phyloP scores from a whole-genome alignment of 805 yeast species.

The Yueomyces sinensis region DNA sequence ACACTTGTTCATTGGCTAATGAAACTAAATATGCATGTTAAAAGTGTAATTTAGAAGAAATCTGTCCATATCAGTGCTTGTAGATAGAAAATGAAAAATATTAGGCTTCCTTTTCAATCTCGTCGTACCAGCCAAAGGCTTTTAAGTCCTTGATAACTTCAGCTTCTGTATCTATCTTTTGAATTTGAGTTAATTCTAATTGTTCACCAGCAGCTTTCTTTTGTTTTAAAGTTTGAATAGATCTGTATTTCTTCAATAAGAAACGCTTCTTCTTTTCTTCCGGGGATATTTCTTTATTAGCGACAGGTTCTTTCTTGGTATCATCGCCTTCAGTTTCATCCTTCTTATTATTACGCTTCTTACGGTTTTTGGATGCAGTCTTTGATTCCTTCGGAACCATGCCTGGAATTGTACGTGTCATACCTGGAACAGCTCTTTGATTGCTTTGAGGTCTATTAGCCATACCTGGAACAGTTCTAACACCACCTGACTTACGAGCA shows the following conservation, averaged over 20 bases:
- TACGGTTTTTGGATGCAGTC: conserved; percentile 59
- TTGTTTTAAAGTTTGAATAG: conserved; percentile 82
- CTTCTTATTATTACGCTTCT: conserved; percentile 51
- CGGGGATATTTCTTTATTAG: conserved; percentile 31
- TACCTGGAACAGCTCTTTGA: conserved; percentile 32
- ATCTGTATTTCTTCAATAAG: conserved; percentile 81
- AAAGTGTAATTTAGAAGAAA: too few relatives aligned
- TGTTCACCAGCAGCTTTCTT: conserved; percentile 74
- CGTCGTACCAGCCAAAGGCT: conserved; percentile 58
- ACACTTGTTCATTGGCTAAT: too few relatives aligned
- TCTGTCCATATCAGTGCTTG: too few relatives aligned
- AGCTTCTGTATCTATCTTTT: conserved; percentile 79
- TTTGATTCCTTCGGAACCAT: conserved; percentile 43
- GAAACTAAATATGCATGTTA: too few relatives aligned
- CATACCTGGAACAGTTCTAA: conserved; percentile 6
- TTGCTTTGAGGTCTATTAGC: conserved; percentile 12
- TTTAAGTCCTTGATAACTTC: conserved; percentile 64
- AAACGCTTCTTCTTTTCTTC: conserved; percentile 92
- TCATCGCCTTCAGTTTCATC: conserved; percentile 11
- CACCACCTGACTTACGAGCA: conserved; percentile 44
- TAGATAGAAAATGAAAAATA: too few relatives aligned
- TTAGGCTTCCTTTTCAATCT: too few relatives aligned
- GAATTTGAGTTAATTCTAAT: conserved; percentile 83
- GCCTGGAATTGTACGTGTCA: conserved; percentile 35
- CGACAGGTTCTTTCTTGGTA: conserved; percentile 5